Percentiles rank a stretch among this genome's conserved stretches.
Conservation (phyloP, 2,329 filamentous ascomycete genomes). For the Apiospora sp. region DNA sequence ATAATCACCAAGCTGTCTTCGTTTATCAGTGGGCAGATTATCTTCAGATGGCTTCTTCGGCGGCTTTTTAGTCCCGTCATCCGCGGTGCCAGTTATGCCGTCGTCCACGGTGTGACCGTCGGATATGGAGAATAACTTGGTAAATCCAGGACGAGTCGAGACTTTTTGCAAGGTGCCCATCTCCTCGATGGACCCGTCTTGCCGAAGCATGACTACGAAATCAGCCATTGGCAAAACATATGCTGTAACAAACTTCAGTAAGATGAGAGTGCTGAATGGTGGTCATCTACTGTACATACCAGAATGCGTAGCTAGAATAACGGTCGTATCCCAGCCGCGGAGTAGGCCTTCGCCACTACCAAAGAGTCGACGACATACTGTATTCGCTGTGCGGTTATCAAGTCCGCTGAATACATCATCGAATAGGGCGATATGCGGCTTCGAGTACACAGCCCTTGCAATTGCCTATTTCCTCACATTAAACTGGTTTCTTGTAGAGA, state of each 20-base stretch:
- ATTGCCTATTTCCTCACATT: neutral
- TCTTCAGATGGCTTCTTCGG: neutral
- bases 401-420: slow-evolving; percentile 20
- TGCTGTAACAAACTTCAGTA: neutral
- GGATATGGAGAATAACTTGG: neutral
- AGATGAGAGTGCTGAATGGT: neutral
- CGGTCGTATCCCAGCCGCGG: slow-evolving; percentile 12
- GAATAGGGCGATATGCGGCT: slow-evolving; percentile 12
- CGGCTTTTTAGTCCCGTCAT: neutral
- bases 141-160: neutral
- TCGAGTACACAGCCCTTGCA: slow-evolving; percentile 26
- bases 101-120: neutral
- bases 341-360: neutral
- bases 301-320: slow-evolving; percentile 17
- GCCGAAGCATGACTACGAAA: neutral
- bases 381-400: slow-evolving; percentile 5
- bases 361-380: neutral
- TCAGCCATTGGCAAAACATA: slow-evolving; percentile 7
- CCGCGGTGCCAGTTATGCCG: neutral
- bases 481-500: neutral
- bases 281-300: neutral
- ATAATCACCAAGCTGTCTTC: slow-evolving; percentile 24
- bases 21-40: slow-evolving; percentile 17
- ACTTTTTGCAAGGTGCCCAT: slow-evolving; percentile 20
- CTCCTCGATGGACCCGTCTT: slow-evolving; percentile 12